These are phyloP conservation scores for Byssoonygena ceratinophila DNA, from an alignment of 2,329 filamentous ascomycete genomes.

Conservation along the genomic window DNA sequence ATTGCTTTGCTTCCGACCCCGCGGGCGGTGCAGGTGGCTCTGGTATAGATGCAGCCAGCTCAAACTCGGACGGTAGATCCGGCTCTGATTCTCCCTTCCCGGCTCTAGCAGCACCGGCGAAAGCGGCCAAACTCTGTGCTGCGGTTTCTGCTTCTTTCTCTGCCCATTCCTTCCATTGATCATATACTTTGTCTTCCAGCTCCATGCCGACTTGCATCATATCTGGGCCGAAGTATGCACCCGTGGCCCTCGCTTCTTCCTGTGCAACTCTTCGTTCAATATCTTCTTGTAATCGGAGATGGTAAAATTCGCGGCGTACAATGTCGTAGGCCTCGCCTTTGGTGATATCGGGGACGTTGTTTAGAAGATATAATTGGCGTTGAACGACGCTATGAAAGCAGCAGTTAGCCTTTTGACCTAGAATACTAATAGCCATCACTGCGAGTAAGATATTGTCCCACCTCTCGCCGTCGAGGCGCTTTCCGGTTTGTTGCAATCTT, in stretches of 20 bases:
- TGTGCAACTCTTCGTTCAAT: conserved; percentile 69
- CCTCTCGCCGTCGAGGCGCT: conserved; percentile 76
- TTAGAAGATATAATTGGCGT: conserved; percentile 76
- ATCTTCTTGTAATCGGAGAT: conserved; percentile 68
- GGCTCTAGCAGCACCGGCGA: conserved; percentile 20
- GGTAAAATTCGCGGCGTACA: conserved; percentile 84
- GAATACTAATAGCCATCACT: background rate
- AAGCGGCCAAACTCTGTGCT: conserved; percentile 40
- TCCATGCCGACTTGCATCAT: conserved; percentile 66
- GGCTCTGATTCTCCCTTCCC: background rate
- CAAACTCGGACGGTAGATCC: background rate
- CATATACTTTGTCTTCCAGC: conserved; percentile 68
- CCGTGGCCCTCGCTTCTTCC: conserved; percentile 77
- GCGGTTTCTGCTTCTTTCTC: conserved; percentile 41
- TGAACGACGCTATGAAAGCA: conserved; percentile 64
- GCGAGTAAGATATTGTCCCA: conserved; percentile 32
- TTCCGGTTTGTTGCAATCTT: conserved; percentile 60
- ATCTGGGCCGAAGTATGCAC: conserved; percentile 77
- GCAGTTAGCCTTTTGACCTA: background rate
- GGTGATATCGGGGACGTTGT: conserved; percentile 48
- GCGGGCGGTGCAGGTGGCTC: background rate
- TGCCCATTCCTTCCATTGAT: conserved; percentile 80
- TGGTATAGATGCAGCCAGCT: background rate
- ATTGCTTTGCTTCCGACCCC: background rate
- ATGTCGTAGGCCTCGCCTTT: conserved; percentile 68